A percentile compares a stretch with the other conserved stretches of the same genome.
Evolutionary conservation across 495 filamentous ascomycete species (phyloP).

Genomic region (Cercophora sp.): DNA sequence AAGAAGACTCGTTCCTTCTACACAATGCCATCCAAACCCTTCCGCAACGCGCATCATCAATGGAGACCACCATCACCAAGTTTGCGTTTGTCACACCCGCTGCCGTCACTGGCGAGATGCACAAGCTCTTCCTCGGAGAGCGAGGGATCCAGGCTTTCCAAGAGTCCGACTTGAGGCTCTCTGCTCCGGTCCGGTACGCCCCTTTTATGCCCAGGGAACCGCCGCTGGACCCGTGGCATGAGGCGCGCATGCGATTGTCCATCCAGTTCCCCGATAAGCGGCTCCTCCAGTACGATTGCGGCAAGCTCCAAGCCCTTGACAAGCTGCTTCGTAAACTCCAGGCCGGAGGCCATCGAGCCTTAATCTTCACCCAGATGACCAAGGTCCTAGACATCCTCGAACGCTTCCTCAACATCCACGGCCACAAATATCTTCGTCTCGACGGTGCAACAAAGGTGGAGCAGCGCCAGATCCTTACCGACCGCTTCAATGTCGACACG

Average conservation of each 20-base stretch:
- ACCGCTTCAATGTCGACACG: constrained; percentile 92
- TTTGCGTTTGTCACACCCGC: constrained; percentile 90
- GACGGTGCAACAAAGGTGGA: constrained; percentile 94
- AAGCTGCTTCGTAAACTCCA: constrained; percentile 82
- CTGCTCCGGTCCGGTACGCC: constrained; percentile 40
- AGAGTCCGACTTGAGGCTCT: constrained; percentile 42
- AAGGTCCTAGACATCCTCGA: constrained; percentile 97
- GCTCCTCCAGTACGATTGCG: constrained; percentile 94
- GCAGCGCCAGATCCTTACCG: constrained; percentile 90
- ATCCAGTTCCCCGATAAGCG: constrained; percentile 97
- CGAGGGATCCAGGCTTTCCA: constrained; percentile 58
- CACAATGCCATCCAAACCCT: constrained; percentile 69
- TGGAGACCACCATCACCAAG: constrained; percentile 74
- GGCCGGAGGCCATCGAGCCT: constrained; percentile 81
- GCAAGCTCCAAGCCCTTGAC: constrained; percentile 90
- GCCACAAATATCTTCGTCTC: constrained; percentile 81
- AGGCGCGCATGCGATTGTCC: constrained; percentile 84
- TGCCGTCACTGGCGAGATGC: constrained; percentile 74
- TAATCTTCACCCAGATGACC: constrained; percentile 99
- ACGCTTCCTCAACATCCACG: constrained; percentile 96
- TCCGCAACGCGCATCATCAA: constrained; percentile 61
- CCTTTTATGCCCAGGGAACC: constrained; percentile 51
- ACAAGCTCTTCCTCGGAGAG: constrained; percentile 57
- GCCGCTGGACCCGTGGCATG: constrained; percentile 78
- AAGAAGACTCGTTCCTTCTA: constrained; percentile 64